Evolutionary conservation across 805 yeast species (phyloP).

Genomic region (Wickerhamiella sergipiensis): DNA sequence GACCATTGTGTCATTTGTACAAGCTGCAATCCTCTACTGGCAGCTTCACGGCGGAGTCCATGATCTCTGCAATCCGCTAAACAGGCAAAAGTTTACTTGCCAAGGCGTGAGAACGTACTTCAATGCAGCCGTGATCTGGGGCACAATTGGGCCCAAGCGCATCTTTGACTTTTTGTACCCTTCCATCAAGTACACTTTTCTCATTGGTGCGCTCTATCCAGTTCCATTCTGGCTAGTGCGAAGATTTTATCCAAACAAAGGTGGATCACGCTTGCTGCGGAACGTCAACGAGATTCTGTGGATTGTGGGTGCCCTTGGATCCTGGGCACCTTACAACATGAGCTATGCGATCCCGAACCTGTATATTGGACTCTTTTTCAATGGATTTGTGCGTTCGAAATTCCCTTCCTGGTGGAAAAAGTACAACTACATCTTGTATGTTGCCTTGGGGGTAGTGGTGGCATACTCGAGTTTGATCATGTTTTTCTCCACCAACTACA

Average conservation of each 20-base stretch:
- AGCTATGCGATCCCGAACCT: conserved; percentile 15
- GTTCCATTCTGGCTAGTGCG: conserved; percentile 10
- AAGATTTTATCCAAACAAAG: conserved; percentile 13
- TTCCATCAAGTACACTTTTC: conserved; percentile 45
- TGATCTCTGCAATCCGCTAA: conserved; percentile 26
- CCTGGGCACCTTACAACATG: conserved; percentile 24
- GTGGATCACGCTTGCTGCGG: conserved; percentile 4
- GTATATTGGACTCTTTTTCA: conserved; percentile 28
- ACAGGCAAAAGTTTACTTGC: conserved; percentile 29
- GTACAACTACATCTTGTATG: conserved; percentile 38
- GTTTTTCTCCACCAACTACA: conserved; percentile 38
- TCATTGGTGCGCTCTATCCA: conserved; percentile 34
- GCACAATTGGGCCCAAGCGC: conserved; percentile 43
- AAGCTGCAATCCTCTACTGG: conserved; percentile 23
- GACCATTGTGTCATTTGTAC: conserved; percentile 18
- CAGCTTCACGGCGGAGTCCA: conserved; percentile 24
- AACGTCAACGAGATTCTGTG: conserved; percentile 34
- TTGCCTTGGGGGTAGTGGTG: conserved; percentile 48
- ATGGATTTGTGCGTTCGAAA: conserved; percentile 33
- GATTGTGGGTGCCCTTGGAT: conserved; percentile 30
- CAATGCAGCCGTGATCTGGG: conserved; percentile 42
- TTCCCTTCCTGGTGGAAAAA: conserved; percentile 43
- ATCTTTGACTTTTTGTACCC: conserved; percentile 40
- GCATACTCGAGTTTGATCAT: conserved; percentile 46
- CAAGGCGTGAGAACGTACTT: conserved; percentile 28